A percentile compares a stretch with the other conserved stretches of the same genome.
Conservation (phyloP, 2,329 filamentous ascomycete genomes). For the Penicillium thymicola region DNA sequence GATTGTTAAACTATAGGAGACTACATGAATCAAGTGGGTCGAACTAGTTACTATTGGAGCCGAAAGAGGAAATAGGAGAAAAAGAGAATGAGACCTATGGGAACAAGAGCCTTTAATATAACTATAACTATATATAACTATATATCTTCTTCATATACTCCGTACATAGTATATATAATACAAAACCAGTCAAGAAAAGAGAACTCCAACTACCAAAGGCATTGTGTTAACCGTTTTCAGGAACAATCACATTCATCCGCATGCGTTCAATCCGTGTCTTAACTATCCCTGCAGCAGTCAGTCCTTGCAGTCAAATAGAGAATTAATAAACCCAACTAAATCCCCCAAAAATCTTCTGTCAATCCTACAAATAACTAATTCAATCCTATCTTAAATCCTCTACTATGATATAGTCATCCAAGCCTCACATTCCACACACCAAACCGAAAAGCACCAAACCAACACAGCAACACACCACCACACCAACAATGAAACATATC, state of each 20-base stretch:
- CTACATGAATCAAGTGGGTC: constrained; percentile 17
- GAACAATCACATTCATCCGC: constrained; percentile 21
- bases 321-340: constrained; percentile 4
- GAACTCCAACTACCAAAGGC: background rate
- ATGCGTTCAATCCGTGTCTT: constrained; percentile 23
- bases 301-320: constrained; percentile 18
- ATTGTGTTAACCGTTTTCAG: constrained; percentile 12
- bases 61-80: constrained; percentile 2
- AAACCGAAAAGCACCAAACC: background rate
- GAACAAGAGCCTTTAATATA: background rate
- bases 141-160: too few species aligned
- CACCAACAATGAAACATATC: constrained; percentile 22
- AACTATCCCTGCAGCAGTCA: constrained; percentile 21
- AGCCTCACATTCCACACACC: constrained; percentile 1
- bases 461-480: background rate
- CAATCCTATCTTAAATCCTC: background rate
- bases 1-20: constrained; percentile 1
- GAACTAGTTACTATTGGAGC: constrained; percentile 13
- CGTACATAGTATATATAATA: too few species aligned
- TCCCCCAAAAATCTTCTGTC: background rate
- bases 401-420: background rate
- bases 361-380: background rate
- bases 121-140: too few species aligned
- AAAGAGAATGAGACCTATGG: background rate
- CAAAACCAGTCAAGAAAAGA: too few species aligned